These are phyloP conservation scores for Gyromitra esculenta DNA, from an alignment of 2,329 filamentous ascomycete species.

Conservation along the genomic window DNA sequence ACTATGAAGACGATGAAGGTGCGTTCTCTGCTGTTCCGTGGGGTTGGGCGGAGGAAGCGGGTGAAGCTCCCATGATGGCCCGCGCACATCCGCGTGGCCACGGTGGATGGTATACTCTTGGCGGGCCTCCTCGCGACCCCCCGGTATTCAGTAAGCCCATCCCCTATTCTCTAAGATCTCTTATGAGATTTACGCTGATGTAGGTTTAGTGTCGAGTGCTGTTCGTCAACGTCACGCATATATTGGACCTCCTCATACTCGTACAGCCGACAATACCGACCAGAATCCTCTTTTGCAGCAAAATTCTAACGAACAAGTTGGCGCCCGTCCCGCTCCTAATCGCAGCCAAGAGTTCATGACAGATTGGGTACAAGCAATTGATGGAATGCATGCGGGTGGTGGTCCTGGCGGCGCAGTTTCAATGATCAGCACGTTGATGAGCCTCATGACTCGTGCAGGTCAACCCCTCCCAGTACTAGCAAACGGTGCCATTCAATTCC, in stretches of 20 bases:
- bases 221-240: constrained; percentile 49
- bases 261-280: constrained; percentile 50
- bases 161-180: constrained; percentile 30
- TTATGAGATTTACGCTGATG: constrained; percentile 45
- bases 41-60: constrained; percentile 57
- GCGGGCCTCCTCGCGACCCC: constrained; percentile 56
- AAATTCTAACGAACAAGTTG: constrained; percentile 51
- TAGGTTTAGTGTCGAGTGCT: constrained; percentile 51
- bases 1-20: constrained; percentile 64
- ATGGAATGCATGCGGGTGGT: constrained; percentile 53
- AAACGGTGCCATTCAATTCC: constrained; percentile 69
- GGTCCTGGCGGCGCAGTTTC: constrained; percentile 51
- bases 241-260: constrained; percentile 49
- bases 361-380: constrained; percentile 54
- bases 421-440: constrained; percentile 57
- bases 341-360: constrained; percentile 54
- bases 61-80: constrained; percentile 58
- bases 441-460: constrained; percentile 54
- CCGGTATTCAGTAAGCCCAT: constrained; percentile 57
- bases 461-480: constrained; percentile 55
- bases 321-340: constrained; percentile 44
- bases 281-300: constrained; percentile 56
- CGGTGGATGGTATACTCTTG: constrained; percentile 58
- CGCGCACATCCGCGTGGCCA: constrained; percentile 57
- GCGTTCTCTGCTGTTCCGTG: constrained; percentile 57